phyloP scores from a whole-genome alignment of 2,329 filamentous ascomycete genomes.

The Talaromyces sp. region DNA sequence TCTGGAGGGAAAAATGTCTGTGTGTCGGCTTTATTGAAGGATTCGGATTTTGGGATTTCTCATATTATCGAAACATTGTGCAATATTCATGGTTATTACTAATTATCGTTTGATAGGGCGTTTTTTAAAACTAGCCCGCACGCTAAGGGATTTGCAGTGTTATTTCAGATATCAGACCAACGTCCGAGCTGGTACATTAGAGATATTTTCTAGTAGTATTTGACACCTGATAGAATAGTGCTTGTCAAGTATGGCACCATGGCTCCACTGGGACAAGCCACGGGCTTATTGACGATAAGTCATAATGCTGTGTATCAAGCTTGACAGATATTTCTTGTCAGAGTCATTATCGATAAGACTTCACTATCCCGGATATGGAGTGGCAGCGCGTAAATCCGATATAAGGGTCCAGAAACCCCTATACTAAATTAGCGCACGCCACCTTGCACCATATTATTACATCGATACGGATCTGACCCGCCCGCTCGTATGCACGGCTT shows the following conservation, averaged over 20 bases:
- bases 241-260: no score
- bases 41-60: slow-evolving; percentile 1
- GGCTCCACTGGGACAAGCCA: no score
- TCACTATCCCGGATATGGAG: no score
- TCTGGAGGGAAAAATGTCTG: background rate
- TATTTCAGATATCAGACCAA: background rate
- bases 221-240: no score
- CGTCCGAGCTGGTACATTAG: background rate
- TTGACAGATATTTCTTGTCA: no score
- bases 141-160: background rate
- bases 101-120: background rate
- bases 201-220: no score
- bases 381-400: no score
- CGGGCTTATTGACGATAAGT: no score
- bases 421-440: no score
- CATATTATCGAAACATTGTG: background rate
- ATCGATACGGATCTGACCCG: background rate
- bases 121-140: background rate
- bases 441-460: background rate
- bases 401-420: no score
- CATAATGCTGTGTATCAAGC: no score
- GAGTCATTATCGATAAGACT: no score
- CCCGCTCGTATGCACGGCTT: background rate
- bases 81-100: background rate
- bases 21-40: background rate